Evolutionary conservation across 176 grass and related monocot genomes (phyloP).

Genomic region (Oryza rufipogon): DNA sequence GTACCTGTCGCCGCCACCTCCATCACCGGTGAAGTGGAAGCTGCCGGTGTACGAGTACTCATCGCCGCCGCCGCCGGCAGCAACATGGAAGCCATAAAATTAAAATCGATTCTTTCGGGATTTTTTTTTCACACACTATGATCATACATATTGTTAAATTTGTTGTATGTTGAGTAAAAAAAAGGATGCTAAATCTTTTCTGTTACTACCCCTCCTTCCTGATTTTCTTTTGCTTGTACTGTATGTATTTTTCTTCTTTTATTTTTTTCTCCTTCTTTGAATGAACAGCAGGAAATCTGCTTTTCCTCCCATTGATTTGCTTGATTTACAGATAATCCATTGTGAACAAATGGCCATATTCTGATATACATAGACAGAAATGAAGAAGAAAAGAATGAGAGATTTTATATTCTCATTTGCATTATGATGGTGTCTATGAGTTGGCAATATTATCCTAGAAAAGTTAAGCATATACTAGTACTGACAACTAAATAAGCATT

Average conservation of each 20-base stretch:
- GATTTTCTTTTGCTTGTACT: background rate
- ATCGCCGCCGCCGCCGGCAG: conserved; percentile 65
- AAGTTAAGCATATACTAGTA: background rate
- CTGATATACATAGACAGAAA: conserved; percentile 2
- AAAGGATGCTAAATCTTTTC: conserved; percentile 22
- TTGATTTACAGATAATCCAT: background rate
- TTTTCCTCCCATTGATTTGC: conserved; percentile 10
- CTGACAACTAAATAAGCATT: background rate
- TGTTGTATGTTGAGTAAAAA: conserved; percentile 43
- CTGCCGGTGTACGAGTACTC: conserved; percentile 49
- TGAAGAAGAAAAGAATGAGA: background rate
- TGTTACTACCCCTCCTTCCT: background rate
- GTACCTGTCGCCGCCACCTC: conserved; percentile 48
- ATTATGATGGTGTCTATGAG: background rate
- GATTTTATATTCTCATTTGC: background rate
- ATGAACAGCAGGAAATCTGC: background rate
- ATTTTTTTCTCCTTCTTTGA: background rate
- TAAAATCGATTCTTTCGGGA: conserved; percentile 35
- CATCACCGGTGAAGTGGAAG: background rate
- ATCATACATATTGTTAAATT: conserved; percentile 34
- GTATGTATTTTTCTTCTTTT: background rate
- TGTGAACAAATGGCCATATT: conserved; percentile 30
- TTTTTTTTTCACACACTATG: conserved; percentile 35
- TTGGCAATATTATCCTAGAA: background rate
- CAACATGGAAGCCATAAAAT: conserved; percentile 28